Conservation (phyloP, 2,329 filamentous ascomycete species). For the Claviceps quebecensis region DNA sequence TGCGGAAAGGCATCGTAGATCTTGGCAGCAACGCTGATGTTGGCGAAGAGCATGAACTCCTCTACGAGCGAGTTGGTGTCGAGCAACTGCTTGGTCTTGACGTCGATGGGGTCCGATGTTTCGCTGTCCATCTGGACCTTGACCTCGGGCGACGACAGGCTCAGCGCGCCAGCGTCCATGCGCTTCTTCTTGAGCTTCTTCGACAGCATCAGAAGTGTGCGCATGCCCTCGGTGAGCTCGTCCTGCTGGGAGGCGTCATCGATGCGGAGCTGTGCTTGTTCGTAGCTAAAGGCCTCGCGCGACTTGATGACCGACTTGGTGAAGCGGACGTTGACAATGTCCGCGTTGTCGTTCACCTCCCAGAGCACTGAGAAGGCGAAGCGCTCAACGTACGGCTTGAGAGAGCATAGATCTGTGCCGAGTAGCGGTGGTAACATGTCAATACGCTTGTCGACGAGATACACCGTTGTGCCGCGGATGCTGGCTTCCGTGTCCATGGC, state of each 20-base stretch:
- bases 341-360: conserved; percentile 76
- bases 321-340: conserved; percentile 74
- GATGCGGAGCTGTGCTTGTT: conserved; percentile 86
- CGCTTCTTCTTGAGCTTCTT: conserved; percentile 90
- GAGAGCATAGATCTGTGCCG: conserved; percentile 87
- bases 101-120: conserved; percentile 87
- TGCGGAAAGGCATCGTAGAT: conserved; percentile 89
- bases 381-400: conserved; percentile 95
- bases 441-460: conserved; percentile 96
- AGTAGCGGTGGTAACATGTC: conserved; percentile 97
- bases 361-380: conserved; percentile 76
- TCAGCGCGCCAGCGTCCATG: conserved; percentile 89
- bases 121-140: conserved; percentile 91
- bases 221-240: conserved; percentile 80
- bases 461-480: conserved; percentile 88
- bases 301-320: conserved; percentile 98
- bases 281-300: conserved; percentile 93
- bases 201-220: conserved; percentile 72
- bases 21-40: conserved; percentile 81
- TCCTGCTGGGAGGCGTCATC: conserved; percentile 81
- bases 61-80: conserved; percentile 97
- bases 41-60: conserved; percentile 98
- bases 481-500: conserved; percentile 95
- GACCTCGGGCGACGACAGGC: conserved; percentile 94
- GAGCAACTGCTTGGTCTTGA: conserved; percentile 86